Evolutionary conservation across 2,329 filamentous ascomycete species (phyloP).

Genomic region (Huntiella abstrusa): DNA sequence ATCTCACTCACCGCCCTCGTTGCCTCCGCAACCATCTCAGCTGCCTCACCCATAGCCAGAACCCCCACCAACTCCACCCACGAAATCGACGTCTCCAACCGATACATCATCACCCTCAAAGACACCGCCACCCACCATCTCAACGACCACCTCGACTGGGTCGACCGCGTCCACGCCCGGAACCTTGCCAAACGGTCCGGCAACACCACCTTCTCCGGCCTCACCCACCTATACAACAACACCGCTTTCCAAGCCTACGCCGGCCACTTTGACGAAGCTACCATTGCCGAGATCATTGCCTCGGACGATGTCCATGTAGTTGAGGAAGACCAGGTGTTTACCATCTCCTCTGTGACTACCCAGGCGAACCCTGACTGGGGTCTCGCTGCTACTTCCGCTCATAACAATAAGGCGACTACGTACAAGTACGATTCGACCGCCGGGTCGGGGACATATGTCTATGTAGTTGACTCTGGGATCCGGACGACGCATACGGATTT

Average conservation of each 20-base stretch:
- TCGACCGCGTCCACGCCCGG: conserved; percentile 17
- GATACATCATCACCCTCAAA: conserved; percentile 28
- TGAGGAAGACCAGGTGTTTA: conserved; percentile 1
- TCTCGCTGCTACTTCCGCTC: conserved; percentile 17
- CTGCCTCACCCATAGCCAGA: neutral
- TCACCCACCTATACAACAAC: neutral
- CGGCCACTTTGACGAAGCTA: conserved; percentile 23
- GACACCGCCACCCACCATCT: conserved; percentile 16
- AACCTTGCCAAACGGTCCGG: conserved; percentile 18
- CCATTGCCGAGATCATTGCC: conserved; percentile 22
- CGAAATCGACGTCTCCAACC: neutral
- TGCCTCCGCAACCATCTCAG: neutral
- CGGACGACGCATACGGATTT: conserved; percentile 13
- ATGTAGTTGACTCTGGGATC: conserved; percentile 15
- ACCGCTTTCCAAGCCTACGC: conserved; percentile 21
- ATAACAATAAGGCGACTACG: conserved; percentile 14
- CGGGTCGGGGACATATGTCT: conserved; percentile 14
- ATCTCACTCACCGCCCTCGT: neutral
- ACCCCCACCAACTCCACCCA: neutral
- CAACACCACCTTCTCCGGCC: conserved; percentile 6
- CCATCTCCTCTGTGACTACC: conserved; percentile 8
- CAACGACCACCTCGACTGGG: conserved; percentile 19
- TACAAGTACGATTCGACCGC: conserved; percentile 14
- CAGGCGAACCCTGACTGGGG: conserved; percentile 18
- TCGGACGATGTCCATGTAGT: conserved; percentile 22